Conservation (phyloP, 805 yeast species). For the Schizosaccharomyces cryophilus region DNA sequence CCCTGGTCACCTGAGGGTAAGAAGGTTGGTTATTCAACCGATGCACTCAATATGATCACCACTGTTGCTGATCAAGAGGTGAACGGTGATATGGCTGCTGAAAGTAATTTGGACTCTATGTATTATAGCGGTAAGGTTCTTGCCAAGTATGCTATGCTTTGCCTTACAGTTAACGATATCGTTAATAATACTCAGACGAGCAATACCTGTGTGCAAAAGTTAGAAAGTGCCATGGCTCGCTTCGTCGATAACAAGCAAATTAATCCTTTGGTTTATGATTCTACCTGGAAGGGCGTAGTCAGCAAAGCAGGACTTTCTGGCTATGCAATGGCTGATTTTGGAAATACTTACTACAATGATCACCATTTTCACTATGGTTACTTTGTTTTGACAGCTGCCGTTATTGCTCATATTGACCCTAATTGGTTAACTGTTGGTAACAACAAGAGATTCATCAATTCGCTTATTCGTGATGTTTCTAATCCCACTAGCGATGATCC, state of each 20-base stretch:
- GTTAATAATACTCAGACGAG: conserved; percentile 33
- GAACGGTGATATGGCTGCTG: conserved; percentile 27
- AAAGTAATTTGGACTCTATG: conserved; percentile 59
- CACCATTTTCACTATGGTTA: conserved; percentile 79
- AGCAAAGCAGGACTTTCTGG: conserved; percentile 30
- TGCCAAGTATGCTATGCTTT: conserved; percentile 73
- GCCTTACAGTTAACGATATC: conserved; percentile 46
- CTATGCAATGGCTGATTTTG: conserved; percentile 35
- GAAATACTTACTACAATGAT: conserved; percentile 57
- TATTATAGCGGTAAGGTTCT: conserved; percentile 71
- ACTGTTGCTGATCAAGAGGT: conserved; percentile 29
- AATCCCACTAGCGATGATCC: conserved; percentile 30
- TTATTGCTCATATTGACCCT: conserved; percentile 41
- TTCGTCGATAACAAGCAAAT: conserved; percentile 47
- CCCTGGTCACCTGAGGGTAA: conserved; percentile 26
- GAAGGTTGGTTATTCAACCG: conserved; percentile 18
- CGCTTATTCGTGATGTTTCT: conserved; percentile 40
- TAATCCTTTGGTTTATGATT: conserved; percentile 56
- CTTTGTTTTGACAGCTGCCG: conserved; percentile 60
- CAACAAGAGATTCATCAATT: conserved; percentile 29
- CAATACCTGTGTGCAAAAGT: conserved; percentile 23
- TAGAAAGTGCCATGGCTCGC: conserved; percentile 44
- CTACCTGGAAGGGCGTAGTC: conserved; percentile 28
- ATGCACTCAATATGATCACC: conserved; percentile 19
- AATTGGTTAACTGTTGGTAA: conserved; percentile 23